Evolutionary conservation across 768 basidiomycete species (phyloP), one percentile per base, ranked within the genome.

Genomic region (Filobasidium floriforme): DNA sequence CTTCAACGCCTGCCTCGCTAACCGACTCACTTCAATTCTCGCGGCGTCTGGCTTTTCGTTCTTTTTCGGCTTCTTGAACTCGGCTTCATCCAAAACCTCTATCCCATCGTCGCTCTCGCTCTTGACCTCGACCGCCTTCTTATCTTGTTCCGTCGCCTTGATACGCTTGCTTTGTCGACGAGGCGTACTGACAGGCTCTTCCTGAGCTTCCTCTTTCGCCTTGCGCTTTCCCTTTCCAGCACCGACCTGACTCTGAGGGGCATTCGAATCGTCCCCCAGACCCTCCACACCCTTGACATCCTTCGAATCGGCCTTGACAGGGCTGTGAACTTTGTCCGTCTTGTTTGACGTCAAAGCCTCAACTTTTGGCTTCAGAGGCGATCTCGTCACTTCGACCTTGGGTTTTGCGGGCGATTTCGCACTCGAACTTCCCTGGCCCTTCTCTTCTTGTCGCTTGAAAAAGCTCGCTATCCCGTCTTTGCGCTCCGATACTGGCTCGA

Each of bases 401-500:
- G 62, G 26, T 59, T 70, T 71, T 3, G 57, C 62, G 26, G 32
- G 11, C n/a, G 29, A 24, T 52, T 72, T 72, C 3, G 69, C 62
- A 26, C 41, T 59, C 40, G 3, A 41, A 41, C 10, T 28, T 7
- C 29, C 63, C 24, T 59, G 44, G 43, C 10, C 19, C 43, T 22
- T 59, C 10, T 64, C 52, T 41, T 59, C 57, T 67, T 76, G 75
- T 62, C 78, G 77, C 43, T 70, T 70, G 69, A 80, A 80, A 71
- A 80, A 77, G 22, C 72, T 71, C 40, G 79, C 75, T 62, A 80
- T 94, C 7, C 92, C 91, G 71, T 93, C 92, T 72, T 88, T 88
- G 24, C 92, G 84, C 55, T 83, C 81, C 10, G 85, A 80, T 22
- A 96, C 79, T 0, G 93, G 92, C 71, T 90, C 82, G 62, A 96